Evolutionary conservation across 345 rosid genomes (phyloP), one percentile per base, ranked within the genome.

Genomic region (Murraya koenigii): DNA sequence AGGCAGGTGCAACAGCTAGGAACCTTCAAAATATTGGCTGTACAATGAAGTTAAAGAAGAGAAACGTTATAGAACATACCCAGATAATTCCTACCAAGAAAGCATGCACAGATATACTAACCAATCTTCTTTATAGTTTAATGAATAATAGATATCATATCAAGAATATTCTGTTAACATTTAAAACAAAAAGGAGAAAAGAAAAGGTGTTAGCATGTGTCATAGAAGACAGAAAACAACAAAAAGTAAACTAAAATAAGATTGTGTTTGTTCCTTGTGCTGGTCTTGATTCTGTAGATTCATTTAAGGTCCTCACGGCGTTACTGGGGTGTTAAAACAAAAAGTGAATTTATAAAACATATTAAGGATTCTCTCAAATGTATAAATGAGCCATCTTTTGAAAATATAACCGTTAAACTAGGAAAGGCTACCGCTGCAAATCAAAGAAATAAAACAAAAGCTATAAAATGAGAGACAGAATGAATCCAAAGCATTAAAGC

Each of bases 1-100:
- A 33, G 49, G 79, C 80, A 81, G 81, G 79, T 59, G 81, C 72
- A 82, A 85, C 89, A 88, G 88, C 91, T 78, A 75, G 87, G 78
- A 82, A 80, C 39, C 78, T 77, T 54, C 71, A 65, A 61, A 44
- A 17, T 69, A 74, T 86, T 80, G 84, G 84, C 75, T 84, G 82
- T 81, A 66, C 65, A 35, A 22, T 26, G 11, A 78, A 47, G 75
- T 78, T 78, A 76, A 79, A 65, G 67, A 59, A 79, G 54, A 58
- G 52, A 64, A 64, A 33, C 41, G 33, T 64, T 17, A 64, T 64
- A 64, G 67, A 20, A 7, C 23, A 64, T 32, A 20, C 26, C 69
- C 26, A 65, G 47, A 65, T 35, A 65, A 23, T 22, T 65, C 44
- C 69, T 35, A 22, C 20, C 15, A 35, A 65, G 44, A 35, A n/a